Base-by-base conservation (phyloP, 805 yeast genomes). In the Starmerella sirachaensis region DNA sequence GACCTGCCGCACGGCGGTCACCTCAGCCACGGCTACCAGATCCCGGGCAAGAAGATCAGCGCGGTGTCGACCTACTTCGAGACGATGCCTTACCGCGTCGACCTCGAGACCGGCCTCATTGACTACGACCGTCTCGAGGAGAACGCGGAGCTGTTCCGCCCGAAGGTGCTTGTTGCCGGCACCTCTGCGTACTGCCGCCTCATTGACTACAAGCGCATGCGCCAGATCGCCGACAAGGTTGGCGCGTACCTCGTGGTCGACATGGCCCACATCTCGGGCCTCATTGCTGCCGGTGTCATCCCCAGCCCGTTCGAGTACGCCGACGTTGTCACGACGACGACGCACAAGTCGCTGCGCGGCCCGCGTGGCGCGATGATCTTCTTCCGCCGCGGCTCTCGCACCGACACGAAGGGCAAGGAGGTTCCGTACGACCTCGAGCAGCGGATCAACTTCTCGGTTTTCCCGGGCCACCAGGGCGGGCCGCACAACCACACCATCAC, bases 391-490 rank as follows among this genome's bases (percentile, higher is more conserved):
- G 98, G 98, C 54, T 75, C 86, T 44, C 77, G 94, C 72, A 74
- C 76, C 50, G 80, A 76, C 62, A 85, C 86, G 70, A 81, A 84
- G 54, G 97, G 97, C 56, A 82, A 84, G 67, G 94, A 85, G 65
- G 68, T 84, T 42, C 65, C 69, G 42, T 91, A 86, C 64, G 96
- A 91, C 54, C 75, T 91, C 62, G 97, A 91, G 65, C 78, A 75
- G 63, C 83, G 83, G 61, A 86, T 91, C 66, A 91, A 91, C 72
- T 91, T 91, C 64, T 85, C 96, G 8, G 98, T 91, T 38, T 91
- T 91, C 88, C 98, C 98, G 56, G 98, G 94, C 51, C 98, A 91
- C 66, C 98, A 91, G 70, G 98, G 98, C 70, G 98, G 98, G 61
- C 98, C 98, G 55, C 97, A 91, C 68, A 91, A 91, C 72, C 98